Percentiles rank a stretch among this genome's conserved stretches.
phyloP scores from a whole-genome alignment of 1,139 yeast genomes.

The Suhomyces yuchorum region DNA sequence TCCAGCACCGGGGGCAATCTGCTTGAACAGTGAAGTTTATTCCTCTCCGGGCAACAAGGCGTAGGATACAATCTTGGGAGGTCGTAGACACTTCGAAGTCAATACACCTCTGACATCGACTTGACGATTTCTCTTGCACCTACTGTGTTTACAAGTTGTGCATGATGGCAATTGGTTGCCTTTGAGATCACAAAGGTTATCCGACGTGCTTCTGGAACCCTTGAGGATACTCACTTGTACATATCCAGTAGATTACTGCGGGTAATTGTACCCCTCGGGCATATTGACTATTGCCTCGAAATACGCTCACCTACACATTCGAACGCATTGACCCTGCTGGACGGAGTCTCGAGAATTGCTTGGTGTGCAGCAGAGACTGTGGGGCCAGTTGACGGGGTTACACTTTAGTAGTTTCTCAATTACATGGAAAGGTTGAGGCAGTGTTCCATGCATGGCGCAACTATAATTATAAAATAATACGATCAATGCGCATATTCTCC shows the following conservation, averaged over 20 bases:
- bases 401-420: background rate
- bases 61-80: background rate
- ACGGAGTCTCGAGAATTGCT: background rate
- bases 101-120: too few species aligned
- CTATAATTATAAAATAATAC: background rate
- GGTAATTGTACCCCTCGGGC: background rate
- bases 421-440: background rate
- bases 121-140: background rate
- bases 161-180: background rate
- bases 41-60: too few species aligned
- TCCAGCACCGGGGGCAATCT: too few species aligned
- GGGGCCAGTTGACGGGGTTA: background rate
- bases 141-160: background rate
- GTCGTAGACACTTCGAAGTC: too few species aligned
- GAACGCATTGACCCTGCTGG: too few species aligned
- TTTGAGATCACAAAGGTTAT: background rate
- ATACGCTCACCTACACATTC: too few species aligned
- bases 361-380: background rate
- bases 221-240: background rate
- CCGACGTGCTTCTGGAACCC: background rate
- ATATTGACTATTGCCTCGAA: background rate
- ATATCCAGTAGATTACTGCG: background rate
- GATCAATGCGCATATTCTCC: background rate
- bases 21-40: too few species aligned
- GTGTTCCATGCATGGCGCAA: slow-evolving; percentile 2